Evolutionary conservation across 805 yeast genomes (phyloP).

Genomic region (Monosporozyma aerobia): DNA sequence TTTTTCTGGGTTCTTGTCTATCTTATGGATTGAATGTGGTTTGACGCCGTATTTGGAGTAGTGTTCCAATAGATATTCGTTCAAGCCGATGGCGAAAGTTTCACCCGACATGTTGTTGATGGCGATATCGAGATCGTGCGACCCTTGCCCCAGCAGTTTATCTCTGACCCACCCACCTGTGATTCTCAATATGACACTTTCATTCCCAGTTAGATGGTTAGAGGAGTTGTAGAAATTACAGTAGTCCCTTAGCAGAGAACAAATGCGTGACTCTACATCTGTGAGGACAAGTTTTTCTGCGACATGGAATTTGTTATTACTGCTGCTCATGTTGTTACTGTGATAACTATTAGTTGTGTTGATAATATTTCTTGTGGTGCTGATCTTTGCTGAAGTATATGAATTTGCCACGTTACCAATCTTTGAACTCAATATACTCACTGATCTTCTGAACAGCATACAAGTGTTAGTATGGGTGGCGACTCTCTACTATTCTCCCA

Average conservation of each 20-base stretch:
- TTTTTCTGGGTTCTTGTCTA: slow-evolving; percentile 88
- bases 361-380: neutral
- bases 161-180: slow-evolving; percentile 99
- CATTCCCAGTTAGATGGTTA: neutral
- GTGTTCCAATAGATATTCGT: slow-evolving; percentile 37
- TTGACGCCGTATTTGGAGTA: slow-evolving; percentile 24
- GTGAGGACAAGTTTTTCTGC: neutral
- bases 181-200: slow-evolving; percentile 40
- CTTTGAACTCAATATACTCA: neutral
- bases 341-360: neutral
- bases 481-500: no score
- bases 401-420: neutral
- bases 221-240: slow-evolving; percentile 18
- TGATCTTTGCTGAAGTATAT: neutral
- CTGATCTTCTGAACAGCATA: neutral
- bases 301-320: neutral
- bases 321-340: neutral
- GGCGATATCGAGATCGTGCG: slow-evolving; percentile 89
- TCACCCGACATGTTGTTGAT: slow-evolving; percentile 79
- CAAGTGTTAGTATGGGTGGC: neutral
- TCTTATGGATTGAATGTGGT: slow-evolving; percentile 55
- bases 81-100: slow-evolving; percentile 63
- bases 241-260: slow-evolving; percentile 24
- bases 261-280: slow-evolving; percentile 19
- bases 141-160: slow-evolving; percentile 68